These are phyloP conservation scores for Microbotryum lychnidis-dioicae DNA, from an alignment of 1,284 basidiomycete species.

Conservation along the genomic window DNA sequence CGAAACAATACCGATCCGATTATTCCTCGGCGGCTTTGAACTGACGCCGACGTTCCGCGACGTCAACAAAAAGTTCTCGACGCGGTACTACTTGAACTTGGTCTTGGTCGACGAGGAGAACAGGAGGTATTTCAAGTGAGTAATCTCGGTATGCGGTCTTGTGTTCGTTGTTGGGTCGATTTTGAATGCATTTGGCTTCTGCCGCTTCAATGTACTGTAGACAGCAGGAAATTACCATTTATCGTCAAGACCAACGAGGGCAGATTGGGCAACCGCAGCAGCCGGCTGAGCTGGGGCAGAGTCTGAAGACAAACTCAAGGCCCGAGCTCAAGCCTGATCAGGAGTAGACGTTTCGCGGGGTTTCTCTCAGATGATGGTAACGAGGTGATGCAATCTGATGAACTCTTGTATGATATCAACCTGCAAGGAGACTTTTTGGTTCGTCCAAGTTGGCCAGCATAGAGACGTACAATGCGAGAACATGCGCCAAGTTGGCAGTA, in stretches of 20 bases:
- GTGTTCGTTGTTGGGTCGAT: not conserved
- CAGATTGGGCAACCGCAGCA: not conserved
- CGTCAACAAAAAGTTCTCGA: conserved; percentile 98
- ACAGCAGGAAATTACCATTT: conserved; percentile 38
- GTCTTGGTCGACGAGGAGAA: conserved; percentile 96
- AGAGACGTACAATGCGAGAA: no score
- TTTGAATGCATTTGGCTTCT: not conserved
- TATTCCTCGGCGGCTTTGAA: conserved; percentile 97
- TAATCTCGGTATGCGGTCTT: not conserved
- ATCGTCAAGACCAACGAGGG: conserved; percentile 20
- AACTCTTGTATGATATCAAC: no score
- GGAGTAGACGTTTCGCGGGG: no score
- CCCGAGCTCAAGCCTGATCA: not conserved
- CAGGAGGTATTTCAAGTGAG: conserved; percentile 74
- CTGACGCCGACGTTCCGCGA: conserved; percentile 97
- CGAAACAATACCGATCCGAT: conserved; percentile 93
- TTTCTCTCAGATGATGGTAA: no score
- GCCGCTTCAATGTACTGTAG: conserved; percentile 3
- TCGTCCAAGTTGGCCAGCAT: no score
- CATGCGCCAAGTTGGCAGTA: no score
- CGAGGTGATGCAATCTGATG: no score
- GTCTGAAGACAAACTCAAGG: not conserved
- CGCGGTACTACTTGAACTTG: conserved; percentile 90
- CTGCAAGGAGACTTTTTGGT: no score
- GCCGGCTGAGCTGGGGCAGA: conserved; percentile 4